Evolutionary conservation across 2,329 filamentous ascomycete species (phyloP), one percentile per base, ranked within the genome.

Genomic region (Penicillium sclerotiorum): DNA sequence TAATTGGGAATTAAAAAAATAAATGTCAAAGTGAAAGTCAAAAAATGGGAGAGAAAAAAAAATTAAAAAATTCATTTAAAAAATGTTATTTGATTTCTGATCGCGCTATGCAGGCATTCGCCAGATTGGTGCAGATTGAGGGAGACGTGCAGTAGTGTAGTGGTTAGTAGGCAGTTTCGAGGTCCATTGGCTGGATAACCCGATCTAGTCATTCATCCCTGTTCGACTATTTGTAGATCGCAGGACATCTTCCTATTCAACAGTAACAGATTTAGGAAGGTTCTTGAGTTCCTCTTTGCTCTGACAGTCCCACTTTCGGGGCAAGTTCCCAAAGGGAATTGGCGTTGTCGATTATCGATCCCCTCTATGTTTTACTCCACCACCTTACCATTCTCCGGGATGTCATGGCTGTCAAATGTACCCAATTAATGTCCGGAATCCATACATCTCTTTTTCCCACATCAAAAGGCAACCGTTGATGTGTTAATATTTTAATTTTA

Each of bases 301-400:
- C 27, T 49, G 48, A 49, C 39, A 50, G 45, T 48, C 27, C 21
- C 32, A 38, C 27, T 40, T 21, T 52, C 42, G 46, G 48, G 22
- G 25, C 17, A 15, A 48, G 42, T 36, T 17, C 47, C 51, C 15
- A 43, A 49, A 33, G 49, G 51, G 47, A 47, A 52, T 28, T 8
- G 13, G 25, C 25, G 53, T 20, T 53, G 50, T 50, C 47, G 52
- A 57, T 58, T 53, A 57, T 58, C 57, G 57, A 60, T 57, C 56
- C 30, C 38, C 41, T 35, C 49, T 28, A 37, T 38, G 18, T 17
- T 21, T 12, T 23, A 28, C 28, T 18, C 35, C 51, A 36, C 39
- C 25, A 28, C 44, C 11, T 23, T 17, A 39, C 20, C 22, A 21
- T 41, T 7, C 39, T 23, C 13, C 40, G 25, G 27, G 27, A 21